These are phyloP conservation scores for Pelargonium nanum DNA, from an alignment of 345 rosid genomes.

Conservation along the genomic window DNA sequence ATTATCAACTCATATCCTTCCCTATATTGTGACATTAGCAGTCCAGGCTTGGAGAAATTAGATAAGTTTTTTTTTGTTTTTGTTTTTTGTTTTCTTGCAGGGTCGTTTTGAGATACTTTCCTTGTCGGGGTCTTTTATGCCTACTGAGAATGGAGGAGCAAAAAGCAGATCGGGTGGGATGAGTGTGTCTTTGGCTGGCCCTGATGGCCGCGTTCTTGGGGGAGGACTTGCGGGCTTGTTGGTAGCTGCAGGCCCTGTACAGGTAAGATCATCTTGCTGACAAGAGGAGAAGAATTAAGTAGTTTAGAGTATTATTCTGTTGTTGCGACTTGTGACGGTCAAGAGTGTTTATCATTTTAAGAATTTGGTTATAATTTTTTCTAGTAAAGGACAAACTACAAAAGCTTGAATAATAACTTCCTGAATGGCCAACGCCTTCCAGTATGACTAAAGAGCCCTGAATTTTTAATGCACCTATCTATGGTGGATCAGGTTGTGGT, in stretches of 20 bases:
- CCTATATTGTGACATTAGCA: neutral
- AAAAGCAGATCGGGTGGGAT: conserved; percentile 45
- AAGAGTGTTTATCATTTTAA: no score
- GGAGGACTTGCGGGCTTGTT: conserved; percentile 43
- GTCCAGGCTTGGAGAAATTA: neutral
- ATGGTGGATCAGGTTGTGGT: conserved; percentile 7
- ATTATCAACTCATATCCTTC: neutral
- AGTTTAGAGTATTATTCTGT: no score
- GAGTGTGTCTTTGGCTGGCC: conserved; percentile 40
- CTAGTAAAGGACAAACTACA: no score
- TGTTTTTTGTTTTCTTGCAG: conserved; percentile 5
- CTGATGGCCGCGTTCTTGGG: conserved; percentile 42
- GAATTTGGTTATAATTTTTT: no score
- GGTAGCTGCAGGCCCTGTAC: conserved; percentile 43
- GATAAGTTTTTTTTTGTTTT: neutral
- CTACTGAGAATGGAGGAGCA: conserved; percentile 30
- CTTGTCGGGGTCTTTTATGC: conserved; percentile 39
- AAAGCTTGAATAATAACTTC: neutral
- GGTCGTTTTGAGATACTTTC: conserved; percentile 45
- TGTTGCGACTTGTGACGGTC: no score
- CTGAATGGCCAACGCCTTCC: neutral
- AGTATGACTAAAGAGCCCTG: neutral
- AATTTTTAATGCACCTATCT: neutral
- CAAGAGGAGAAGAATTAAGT: neutral
- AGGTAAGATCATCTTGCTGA: conserved; percentile 18